These are phyloP conservation scores for Dactylellina leptospora DNA, from an alignment of 2,329 filamentous ascomycete genomes.

Conservation along the genomic window DNA sequence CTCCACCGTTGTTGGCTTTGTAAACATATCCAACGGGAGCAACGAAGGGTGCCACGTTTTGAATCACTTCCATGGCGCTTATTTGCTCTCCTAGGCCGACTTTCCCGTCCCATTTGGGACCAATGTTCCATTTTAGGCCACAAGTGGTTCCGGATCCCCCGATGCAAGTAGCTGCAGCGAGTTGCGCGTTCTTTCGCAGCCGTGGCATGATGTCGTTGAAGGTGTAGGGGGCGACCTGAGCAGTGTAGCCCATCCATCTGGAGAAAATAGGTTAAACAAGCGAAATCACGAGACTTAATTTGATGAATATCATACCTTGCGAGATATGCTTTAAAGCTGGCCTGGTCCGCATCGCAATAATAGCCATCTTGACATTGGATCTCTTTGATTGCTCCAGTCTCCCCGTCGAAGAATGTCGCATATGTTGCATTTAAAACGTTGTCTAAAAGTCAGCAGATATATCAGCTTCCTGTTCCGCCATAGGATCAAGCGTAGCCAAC, in stretches of 20 bases:
- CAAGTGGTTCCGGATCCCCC: slow-evolving; percentile 69
- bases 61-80: slow-evolving; percentile 71
- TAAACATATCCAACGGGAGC: slow-evolving; percentile 62
- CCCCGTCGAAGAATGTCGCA: slow-evolving; percentile 50
- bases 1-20: slow-evolving; percentile 68
- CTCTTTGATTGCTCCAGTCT: slow-evolving; percentile 70
- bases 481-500: too few species aligned
- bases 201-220: slow-evolving; percentile 67
- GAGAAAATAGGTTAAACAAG: not conserved
- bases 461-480: too few species aligned
- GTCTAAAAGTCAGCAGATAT: not conserved
- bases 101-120: slow-evolving; percentile 66
- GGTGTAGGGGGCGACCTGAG: slow-evolving; percentile 70
- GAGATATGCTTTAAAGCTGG: slow-evolving; percentile 76
- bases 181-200: slow-evolving; percentile 68
- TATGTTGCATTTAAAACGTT: slow-evolving; percentile 28
- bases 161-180: slow-evolving; percentile 71
- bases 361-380: slow-evolving; percentile 70
- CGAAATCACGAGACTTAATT: too few species aligned
- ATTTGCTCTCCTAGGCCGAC: slow-evolving; percentile 75
- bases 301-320: slow-evolving; percentile 11
- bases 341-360: slow-evolving; percentile 75
- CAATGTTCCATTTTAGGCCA: slow-evolving; percentile 72
- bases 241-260: slow-evolving; percentile 72
- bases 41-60: slow-evolving; percentile 65